Evolutionary conservation across 2,329 filamentous ascomycete species (phyloP).

Genomic region (Graphilbum ipis-grandicollis): DNA sequence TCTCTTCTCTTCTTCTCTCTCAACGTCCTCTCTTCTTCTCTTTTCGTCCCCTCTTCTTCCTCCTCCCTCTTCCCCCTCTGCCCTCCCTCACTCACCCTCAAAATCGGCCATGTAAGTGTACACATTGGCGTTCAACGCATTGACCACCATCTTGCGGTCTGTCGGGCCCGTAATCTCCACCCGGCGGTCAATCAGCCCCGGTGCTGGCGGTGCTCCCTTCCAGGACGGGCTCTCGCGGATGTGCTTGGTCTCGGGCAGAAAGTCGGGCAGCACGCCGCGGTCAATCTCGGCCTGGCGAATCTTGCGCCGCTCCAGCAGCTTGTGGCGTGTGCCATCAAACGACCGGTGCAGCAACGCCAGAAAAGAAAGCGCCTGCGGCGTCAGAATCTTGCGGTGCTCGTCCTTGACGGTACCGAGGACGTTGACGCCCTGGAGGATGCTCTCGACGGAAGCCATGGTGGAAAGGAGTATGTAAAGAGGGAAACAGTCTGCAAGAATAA

Average conservation of each 20-base stretch:
- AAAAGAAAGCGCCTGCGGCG: conserved; percentile 77
- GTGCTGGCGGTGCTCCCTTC: conserved; percentile 82
- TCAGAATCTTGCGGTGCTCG: conserved; percentile 77
- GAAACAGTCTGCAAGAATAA: too few relatives aligned
- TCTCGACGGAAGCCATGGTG: conserved; percentile 52
- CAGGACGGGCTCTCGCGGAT: conserved; percentile 89
- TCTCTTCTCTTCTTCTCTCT: too few relatives aligned
- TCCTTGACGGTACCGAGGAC: conserved; percentile 67
- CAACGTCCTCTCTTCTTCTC: too few relatives aligned
- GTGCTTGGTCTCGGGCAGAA: conserved; percentile 87
- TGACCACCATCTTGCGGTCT: conserved; percentile 98
- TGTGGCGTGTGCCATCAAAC: conserved; percentile 81
- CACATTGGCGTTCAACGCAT: conserved; percentile 86
- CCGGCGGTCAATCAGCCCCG: conserved; percentile 79
- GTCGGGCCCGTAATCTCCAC: conserved; percentile 96
- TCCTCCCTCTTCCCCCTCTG: too few relatives aligned
- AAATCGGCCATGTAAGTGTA: conserved; percentile 99
- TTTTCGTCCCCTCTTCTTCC: too few relatives aligned
- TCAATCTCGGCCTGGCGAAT: conserved; percentile 85
- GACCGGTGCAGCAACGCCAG: conserved; percentile 86
- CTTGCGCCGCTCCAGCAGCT: conserved; percentile 70
- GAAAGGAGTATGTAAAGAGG: neutral
- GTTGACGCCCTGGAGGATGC: conserved; percentile 73
- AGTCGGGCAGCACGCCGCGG: conserved; percentile 75
- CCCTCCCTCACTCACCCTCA: conserved; percentile 79